Evolutionary conservation across 2,329 filamentous ascomycete species (phyloP).

Genomic region (Aspergillus brunneoviolaceus): DNA sequence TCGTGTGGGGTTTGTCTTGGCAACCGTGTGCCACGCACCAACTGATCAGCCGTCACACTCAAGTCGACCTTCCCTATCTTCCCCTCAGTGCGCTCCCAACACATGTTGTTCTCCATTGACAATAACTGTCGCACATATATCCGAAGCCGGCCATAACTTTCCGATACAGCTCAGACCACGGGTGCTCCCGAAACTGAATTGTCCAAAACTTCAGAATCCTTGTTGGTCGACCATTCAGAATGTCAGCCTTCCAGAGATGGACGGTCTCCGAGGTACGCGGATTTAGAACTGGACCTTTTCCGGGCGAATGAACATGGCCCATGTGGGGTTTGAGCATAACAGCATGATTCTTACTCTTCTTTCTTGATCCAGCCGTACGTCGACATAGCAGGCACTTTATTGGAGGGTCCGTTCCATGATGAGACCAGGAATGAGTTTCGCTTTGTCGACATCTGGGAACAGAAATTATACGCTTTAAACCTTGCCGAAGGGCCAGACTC

Average conservation of each 20-base stretch:
- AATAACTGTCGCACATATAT: background rate
- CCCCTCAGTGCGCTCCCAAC: conserved; percentile 4
- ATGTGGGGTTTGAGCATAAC: background rate
- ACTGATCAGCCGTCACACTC: background rate
- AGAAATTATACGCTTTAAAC: conserved; percentile 70
- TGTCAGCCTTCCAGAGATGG: conserved; percentile 45
- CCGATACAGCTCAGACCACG: conserved; percentile 3
- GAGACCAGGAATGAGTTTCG: conserved; percentile 41
- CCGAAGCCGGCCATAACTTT: background rate
- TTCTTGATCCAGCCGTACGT: conserved; percentile 37
- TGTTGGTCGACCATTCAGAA: conserved; percentile 9
- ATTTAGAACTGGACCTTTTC: background rate
- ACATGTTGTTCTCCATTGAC: background rate
- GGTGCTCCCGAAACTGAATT: conserved; percentile 4
- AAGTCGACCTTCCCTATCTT: background rate
- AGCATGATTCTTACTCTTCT: conserved; percentile 11
- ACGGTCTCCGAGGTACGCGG: conserved; percentile 45
- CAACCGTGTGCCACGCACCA: background rate
- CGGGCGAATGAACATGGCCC: background rate
- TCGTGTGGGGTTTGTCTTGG: conserved; percentile 12
- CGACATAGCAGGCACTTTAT: conserved; percentile 38
- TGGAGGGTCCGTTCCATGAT: conserved; percentile 44
- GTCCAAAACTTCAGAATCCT: background rate
- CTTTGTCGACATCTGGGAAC: conserved; percentile 70
- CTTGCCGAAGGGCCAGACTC: conserved; percentile 63